Evolutionary conservation across 2,329 filamentous ascomycete species (phyloP).

Genomic region (Alternaria arborescens): DNA sequence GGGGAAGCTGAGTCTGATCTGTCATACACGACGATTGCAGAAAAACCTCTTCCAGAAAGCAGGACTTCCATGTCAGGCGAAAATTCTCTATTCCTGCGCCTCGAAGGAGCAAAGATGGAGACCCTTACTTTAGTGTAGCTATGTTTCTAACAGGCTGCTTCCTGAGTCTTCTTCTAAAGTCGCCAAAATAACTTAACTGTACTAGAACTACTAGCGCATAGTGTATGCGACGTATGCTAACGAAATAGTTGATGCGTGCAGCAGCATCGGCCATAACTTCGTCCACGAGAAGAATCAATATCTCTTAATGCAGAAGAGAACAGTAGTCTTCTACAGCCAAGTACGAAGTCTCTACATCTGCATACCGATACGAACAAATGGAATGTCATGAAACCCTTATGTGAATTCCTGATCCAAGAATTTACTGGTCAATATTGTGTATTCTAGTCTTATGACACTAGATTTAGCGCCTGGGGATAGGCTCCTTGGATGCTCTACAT

Average conservation of each 20-base stretch:
- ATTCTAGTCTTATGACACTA: too few relatives aligned
- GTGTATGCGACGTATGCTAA: constrained; percentile 64
- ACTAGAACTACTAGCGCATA: constrained; percentile 67
- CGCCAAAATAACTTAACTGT: constrained; percentile 67
- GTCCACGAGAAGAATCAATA: too few relatives aligned
- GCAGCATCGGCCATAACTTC: constrained; percentile 36
- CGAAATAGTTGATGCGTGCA: constrained; percentile 65
- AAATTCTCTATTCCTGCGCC: neutral
- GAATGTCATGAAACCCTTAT: too few relatives aligned
- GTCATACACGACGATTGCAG: neutral
- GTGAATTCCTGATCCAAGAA: too few relatives aligned
- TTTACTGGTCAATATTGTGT: too few relatives aligned
- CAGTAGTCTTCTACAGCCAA: too few relatives aligned
- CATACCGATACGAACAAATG: too few relatives aligned
- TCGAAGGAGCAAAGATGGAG: neutral
- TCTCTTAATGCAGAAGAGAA: too few relatives aligned
- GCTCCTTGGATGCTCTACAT: too few relatives aligned
- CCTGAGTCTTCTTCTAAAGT: constrained; percentile 63
- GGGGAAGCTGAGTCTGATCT: too few relatives aligned
- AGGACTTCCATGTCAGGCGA: neutral
- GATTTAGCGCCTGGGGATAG: too few relatives aligned
- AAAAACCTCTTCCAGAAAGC: neutral
- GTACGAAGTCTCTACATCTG: too few relatives aligned
- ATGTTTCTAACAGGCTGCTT: constrained; percentile 58
- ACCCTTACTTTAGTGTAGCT: neutral